Evolutionary conservation across 1,284 basidiomycete genomes (phyloP), one percentile per base, ranked within the genome.

Genomic region (Malassezia caprae): DNA sequence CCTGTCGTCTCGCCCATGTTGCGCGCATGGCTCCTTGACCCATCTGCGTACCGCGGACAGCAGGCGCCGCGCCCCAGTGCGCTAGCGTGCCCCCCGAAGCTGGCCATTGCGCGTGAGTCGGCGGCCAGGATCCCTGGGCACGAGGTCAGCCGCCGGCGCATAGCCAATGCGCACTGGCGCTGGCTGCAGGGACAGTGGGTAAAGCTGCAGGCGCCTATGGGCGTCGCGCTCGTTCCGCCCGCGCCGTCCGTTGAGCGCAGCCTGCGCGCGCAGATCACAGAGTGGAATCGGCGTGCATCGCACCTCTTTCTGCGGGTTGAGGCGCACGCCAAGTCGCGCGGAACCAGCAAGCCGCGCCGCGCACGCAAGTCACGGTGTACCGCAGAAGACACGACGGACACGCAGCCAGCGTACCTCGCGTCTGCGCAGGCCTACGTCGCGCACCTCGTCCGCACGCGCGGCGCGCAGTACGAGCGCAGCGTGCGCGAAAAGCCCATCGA

Each of bases 161-260:
- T 28, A 21, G 54, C 53, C 11, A 56, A 56, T 39, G 49, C 50
- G 5, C 53, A 54, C n/a, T 56, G 58, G 58, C 49, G 42, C n/a
- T 60, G 50, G 42, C 26, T 60, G 4, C 39, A 54, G 1, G 21
- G n/a, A 17, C 54, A 60, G 5, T 48, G 51, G 21, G 0, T 4
- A 4, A 41, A 35, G 32, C 13, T 56, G 6, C 48, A 43, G 3
- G 31, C 48, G n/a, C 53, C 53, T 10, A 12, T 56, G n/a, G 46
- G 49, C 10, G 32, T 40, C 13, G 11, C 26, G 10, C n/a, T 51
- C 23, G 48, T 37, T 26, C 48, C 35, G 17, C 37, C 37, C 17
- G 21, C 37, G n/a, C 37, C 37, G 17, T 39, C 37, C 19, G 37
- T 39, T 2, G 37, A 39, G 37, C 37, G 37, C 19, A 19, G 37